These are phyloP conservation scores for Leccinum fuscescens DNA, from an alignment of 1,284 basidiomycete genomes.

Conservation along the genomic window DNA sequence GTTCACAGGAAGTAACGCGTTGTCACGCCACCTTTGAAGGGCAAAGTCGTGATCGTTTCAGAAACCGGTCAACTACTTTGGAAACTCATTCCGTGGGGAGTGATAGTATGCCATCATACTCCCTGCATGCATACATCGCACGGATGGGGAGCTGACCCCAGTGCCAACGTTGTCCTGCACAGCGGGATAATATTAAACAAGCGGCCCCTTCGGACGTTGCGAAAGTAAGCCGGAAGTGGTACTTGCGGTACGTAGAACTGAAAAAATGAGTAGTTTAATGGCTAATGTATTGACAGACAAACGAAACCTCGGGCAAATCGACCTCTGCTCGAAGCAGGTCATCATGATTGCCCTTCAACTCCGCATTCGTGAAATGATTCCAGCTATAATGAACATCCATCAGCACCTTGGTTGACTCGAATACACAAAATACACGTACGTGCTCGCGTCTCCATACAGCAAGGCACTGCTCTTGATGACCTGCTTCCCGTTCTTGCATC, in stretches of 20 bases:
- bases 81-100: too few relatives aligned
- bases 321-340: slow-evolving; percentile 92
- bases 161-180: too few relatives aligned
- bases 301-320: slow-evolving; percentile 82
- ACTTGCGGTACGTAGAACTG: background rate
- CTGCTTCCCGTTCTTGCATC: slow-evolving; percentile 89
- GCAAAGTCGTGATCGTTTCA: too few relatives aligned
- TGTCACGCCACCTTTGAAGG: too few relatives aligned
- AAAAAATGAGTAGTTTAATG: slow-evolving; percentile 41
- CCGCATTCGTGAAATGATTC: slow-evolving; percentile 82
- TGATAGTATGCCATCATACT: too few relatives aligned
- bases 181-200: background rate
- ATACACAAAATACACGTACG: slow-evolving; percentile 56
- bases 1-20: too few relatives aligned
- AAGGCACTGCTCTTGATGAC: slow-evolving; percentile 80
- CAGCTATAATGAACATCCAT: slow-evolving; percentile 54
- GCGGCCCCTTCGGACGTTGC: too few relatives aligned
- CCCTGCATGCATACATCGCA: too few relatives aligned
- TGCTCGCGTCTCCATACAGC: slow-evolving; percentile 96
- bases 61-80: too few relatives aligned
- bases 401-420: background rate
- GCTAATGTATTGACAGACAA: slow-evolving; percentile 91
- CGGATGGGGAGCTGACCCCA: too few relatives aligned
- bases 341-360: slow-evolving; percentile 90
- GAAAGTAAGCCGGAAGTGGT: too few relatives aligned